Evolutionary conservation across 139 green algal species (phyloP).

Genomic region (Spirogloea muscicola): DNA sequence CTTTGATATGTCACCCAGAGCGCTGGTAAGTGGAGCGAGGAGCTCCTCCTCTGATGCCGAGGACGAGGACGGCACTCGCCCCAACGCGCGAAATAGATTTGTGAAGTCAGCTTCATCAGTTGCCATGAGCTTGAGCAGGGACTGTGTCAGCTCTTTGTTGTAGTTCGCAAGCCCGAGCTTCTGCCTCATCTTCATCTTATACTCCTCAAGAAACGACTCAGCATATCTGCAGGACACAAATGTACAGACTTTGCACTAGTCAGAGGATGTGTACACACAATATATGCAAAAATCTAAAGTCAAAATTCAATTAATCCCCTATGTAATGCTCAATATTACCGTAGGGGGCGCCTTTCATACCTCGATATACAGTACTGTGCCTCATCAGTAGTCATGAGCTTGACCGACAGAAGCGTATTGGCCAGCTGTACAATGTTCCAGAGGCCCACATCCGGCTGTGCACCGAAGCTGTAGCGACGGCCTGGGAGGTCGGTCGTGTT

Average conservation of each 20-base stretch:
- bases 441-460: conserved; percentile 46
- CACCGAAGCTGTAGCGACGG: conserved; percentile 39
- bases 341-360: no score
- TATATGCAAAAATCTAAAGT: no score
- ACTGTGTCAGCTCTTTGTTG: conserved; percentile 26
- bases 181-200: conserved; percentile 13
- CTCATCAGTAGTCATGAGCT: conserved; percentile 19
- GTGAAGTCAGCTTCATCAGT: conserved; percentile 36
- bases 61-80: neutral
- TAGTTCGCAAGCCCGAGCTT: conserved; percentile 30
- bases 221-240: conserved; percentile 24
- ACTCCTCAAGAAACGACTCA: conserved; percentile 22
- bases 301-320: no score
- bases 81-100: conserved; percentile 32
- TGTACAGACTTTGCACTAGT: no score
- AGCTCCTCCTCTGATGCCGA: neutral
- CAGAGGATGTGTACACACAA: no score
- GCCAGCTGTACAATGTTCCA: conserved; percentile 53
- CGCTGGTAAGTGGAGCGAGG: neutral
- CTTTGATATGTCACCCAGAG: conserved; percentile 6
- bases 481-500: conserved; percentile 82
- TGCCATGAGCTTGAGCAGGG: conserved; percentile 27
- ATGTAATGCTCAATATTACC: no score
- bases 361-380: conserved; percentile 30
- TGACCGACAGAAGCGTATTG: conserved; percentile 30